Evolutionary conservation across 1,139 yeast species (phyloP).

Genomic region (Zygosaccharomyces pseudobailii): DNA sequence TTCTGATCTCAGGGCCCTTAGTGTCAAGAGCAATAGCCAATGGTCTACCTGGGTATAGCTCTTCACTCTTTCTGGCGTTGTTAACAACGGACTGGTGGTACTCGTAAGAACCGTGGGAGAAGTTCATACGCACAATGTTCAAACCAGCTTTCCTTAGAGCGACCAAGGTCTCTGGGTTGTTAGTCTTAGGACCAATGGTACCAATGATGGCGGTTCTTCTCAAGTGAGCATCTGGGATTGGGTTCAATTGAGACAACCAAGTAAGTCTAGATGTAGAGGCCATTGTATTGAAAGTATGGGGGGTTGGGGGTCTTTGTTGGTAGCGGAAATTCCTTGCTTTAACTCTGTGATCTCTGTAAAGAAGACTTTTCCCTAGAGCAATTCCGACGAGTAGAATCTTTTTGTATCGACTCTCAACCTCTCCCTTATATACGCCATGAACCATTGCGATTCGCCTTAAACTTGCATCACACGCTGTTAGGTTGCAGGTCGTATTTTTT

Average conservation of each 20-base stretch:
- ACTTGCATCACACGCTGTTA: background rate
- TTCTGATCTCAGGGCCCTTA: constrained; percentile 99
- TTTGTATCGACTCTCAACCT: background rate
- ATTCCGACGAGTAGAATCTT: background rate
- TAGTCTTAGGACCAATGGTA: constrained; percentile 97
- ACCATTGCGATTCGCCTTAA: background rate
- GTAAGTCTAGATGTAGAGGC: constrained; percentile 44
- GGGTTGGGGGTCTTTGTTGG: constrained; percentile 67
- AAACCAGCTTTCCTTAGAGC: constrained; percentile 94
- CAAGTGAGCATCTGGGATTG: constrained; percentile 70
- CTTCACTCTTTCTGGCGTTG: constrained; percentile 92
- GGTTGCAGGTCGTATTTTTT: background rate
- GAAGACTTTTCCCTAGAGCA: constrained; percentile 51
- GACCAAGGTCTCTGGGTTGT: constrained; percentile 77
- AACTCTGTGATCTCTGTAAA: background rate
- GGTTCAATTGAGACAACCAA: constrained; percentile 85
- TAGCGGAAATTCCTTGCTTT: constrained; percentile 1
- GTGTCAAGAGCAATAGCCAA: constrained; percentile 98
- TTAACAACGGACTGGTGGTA: constrained; percentile 96
- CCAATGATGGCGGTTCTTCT: constrained; percentile 98
- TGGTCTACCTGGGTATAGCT: constrained; percentile 89
- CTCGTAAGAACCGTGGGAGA: constrained; percentile 95
- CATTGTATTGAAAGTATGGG: no score
- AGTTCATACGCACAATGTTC: constrained; percentile 97
- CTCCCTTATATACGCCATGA: constrained; percentile 1